Percentiles rank a stretch among this genome's conserved stretches.
Conservation (phyloP, 352 stramenopile species). For the Globisporangium canariense region DNA sequence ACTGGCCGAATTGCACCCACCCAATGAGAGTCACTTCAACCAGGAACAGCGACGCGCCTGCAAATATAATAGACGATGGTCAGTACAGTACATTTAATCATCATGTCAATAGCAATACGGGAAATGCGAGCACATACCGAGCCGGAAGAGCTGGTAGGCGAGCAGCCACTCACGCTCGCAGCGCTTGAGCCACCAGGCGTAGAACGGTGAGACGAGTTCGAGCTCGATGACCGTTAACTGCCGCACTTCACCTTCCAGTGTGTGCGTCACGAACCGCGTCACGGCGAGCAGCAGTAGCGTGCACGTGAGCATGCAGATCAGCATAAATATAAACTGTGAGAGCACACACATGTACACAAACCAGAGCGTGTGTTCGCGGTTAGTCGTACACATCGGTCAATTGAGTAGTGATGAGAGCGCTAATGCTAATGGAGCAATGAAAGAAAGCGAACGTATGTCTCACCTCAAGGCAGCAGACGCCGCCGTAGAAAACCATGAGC, state of each 20-base stretch:
- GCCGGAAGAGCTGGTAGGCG: constrained; percentile 64
- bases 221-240: constrained; percentile 49
- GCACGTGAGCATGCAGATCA: constrained; percentile 68
- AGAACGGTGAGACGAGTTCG: constrained; percentile 67
- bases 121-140: constrained; percentile 10
- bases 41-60: constrained; percentile 56
- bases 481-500: constrained; percentile 63
- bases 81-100: not conserved
- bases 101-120: not conserved
- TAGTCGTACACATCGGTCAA: not conserved
- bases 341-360: not conserved
- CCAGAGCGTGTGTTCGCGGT: too few relatives aligned
- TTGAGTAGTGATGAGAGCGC: too few relatives aligned
- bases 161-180: constrained; percentile 77
- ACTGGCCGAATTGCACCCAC: constrained; percentile 61
- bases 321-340: constrained; percentile 68
- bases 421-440: too few relatives aligned
- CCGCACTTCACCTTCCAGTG: constrained; percentile 66
- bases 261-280: constrained; percentile 75
- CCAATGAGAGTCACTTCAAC: constrained; percentile 49
- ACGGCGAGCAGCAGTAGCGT: constrained; percentile 69
- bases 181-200: constrained; percentile 59
- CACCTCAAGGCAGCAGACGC: constrained; percentile 52
- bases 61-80: constrained; percentile 1
- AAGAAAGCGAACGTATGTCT: not conserved